Evolutionary conservation across 2,329 filamentous ascomycete species (phyloP), one percentile per base, ranked within the genome.

Genomic region (Fusarium sp.): DNA sequence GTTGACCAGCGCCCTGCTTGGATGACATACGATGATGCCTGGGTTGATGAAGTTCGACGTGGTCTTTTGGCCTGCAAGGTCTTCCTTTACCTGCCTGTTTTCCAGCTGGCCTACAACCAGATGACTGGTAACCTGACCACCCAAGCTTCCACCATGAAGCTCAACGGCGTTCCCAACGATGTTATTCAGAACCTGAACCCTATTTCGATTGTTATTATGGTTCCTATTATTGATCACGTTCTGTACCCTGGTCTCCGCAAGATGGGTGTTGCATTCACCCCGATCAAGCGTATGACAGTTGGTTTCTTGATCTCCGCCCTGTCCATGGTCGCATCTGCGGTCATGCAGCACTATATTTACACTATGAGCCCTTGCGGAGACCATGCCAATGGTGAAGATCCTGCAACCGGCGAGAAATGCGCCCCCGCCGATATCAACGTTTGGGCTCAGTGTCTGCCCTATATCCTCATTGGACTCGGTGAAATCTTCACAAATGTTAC

Each of bases 11-110:
- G 89, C 56, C 91, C 91, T 0, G 40, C 57, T 0, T 94, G 91
- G 91, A 94, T 94, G 90, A 91, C 89, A 0, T 94, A 93, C 71
- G 92, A 95, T 66, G 92, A 95, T 71, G 87, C 88, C 53, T 95
- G 92, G 91, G 92, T 95, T 34, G 91, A 93, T 75, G 91, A 94
- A 76, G 88, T 94, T 49, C 84, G 84, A 53, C 89, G 91, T 79
- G 91, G 91, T 65, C 82, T 92, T 58, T 83, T 86, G 72, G 90
- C 90, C 58, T 92, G 90, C 82, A 84, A 86, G 68, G 91, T 93
- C 34, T 94, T 92, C 78, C 78, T 89, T 65, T 93, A 90, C 83
- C 86, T 89, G 58, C 90, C 91, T 40, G 84, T 89, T 68, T 88
- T 86, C 79, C 88, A 85, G 82, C 79, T 85, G 57, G 82, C 83